Evolutionary conservation across 2,329 filamentous ascomycete species (phyloP).

Genomic region (Arthrobotrys sinensis): DNA sequence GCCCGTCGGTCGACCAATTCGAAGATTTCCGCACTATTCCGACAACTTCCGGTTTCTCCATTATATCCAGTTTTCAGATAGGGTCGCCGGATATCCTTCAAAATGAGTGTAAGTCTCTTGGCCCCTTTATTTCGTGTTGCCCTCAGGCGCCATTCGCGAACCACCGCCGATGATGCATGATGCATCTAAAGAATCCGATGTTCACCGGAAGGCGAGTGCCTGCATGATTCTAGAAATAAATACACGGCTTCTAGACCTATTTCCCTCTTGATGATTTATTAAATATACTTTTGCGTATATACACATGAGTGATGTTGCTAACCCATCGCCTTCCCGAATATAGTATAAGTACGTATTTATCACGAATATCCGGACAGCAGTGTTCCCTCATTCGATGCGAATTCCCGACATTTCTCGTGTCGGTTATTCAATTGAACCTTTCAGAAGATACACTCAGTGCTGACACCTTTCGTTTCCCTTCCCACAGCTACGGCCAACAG

Average conservation of each 20-base stretch:
- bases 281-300: no score
- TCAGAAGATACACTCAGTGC: background rate
- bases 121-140: slow-evolving; percentile 50
- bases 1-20: slow-evolving; percentile 29
- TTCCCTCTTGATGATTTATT: no score
- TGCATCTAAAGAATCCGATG: slow-evolving; percentile 24
- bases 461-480: slow-evolving; percentile 22
- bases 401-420: slow-evolving; percentile 11
- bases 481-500: slow-evolving; percentile 45
- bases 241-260: no score
- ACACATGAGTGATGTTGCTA: slow-evolving; percentile 19
- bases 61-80: slow-evolving; percentile 2
- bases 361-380: background rate
- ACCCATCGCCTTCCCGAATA: slow-evolving; percentile 1
- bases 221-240: slow-evolving; percentile 6
- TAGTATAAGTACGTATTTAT: slow-evolving; percentile 53
- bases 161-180: slow-evolving; percentile 13
- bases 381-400: background rate
- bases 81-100: slow-evolving; percentile 32
- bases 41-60: slow-evolving; percentile 22
- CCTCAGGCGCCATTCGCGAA: slow-evolving; percentile 18
- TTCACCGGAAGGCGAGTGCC: slow-evolving; percentile 11
- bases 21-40: slow-evolving; percentile 24
- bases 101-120: slow-evolving; percentile 53
- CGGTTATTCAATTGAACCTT: background rate